Percentiles rank a stretch among this genome's conserved stretches.
Evolutionary conservation across 83 land plant genomes (phyloP).

Genomic region (Picea abies): DNA sequence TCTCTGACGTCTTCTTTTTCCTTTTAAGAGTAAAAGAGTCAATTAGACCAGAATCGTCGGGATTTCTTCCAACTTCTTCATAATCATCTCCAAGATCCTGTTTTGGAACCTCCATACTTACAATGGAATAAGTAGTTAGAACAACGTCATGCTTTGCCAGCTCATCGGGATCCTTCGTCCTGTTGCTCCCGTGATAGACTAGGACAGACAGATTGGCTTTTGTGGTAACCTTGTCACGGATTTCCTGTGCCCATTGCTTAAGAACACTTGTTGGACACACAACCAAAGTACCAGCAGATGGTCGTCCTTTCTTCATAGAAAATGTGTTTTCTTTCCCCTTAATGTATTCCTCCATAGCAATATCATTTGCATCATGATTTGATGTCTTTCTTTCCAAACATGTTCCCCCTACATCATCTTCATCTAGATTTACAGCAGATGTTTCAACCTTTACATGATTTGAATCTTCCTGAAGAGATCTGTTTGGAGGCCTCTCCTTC

Average conservation of each 20-base stretch:
- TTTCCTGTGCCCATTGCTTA: conserved; percentile 93
- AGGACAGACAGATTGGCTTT: conserved; percentile 66
- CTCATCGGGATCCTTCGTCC: conserved; percentile 79
- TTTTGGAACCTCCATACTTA: conserved; percentile 95
- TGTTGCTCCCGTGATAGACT: conserved; percentile 86
- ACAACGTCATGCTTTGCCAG: conserved; percentile 91
- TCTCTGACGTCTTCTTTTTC: conserved; percentile 44
- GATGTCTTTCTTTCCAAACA: conserved; percentile 19
- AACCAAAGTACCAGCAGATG: conserved; percentile 93
- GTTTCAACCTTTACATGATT: conserved; percentile 34
- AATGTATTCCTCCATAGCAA: neutral
- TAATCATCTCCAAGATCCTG: conserved; percentile 78
- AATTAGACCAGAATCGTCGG: conserved; percentile 52
- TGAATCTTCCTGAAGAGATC: conserved; percentile 27
- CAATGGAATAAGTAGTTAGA: conserved; percentile 90
- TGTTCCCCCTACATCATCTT: conserved; percentile 57
- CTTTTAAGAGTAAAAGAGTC: conserved; percentile 44
- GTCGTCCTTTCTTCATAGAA: conserved; percentile 52
- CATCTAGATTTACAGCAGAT: conserved; percentile 67
- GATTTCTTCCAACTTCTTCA: conserved; percentile 59
- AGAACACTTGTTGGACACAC: conserved; percentile 98
- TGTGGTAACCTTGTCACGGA: conserved; percentile 74
- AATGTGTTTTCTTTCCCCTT: conserved; percentile 1
- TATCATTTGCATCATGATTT: conserved; percentile 25
- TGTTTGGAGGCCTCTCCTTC: conserved; percentile 52